Evolutionary conservation across 1,284 basidiomycete species (phyloP).

Genomic region (Mycosarcoma mackinlayi): DNA sequence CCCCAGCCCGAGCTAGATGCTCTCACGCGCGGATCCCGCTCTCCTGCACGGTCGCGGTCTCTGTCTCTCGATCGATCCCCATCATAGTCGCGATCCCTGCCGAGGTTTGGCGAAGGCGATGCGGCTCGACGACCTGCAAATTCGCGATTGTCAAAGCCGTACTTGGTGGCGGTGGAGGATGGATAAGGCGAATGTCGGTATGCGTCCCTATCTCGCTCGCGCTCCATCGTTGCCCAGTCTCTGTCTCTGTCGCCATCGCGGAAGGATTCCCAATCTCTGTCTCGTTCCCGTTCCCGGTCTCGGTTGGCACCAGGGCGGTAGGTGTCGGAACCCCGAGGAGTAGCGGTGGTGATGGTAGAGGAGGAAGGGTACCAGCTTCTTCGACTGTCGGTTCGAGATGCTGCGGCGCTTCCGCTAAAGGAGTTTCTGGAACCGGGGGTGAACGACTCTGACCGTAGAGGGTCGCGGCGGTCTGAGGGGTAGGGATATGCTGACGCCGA

Average conservation of each 20-base stretch:
- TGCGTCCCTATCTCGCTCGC: slow-evolving; percentile 39
- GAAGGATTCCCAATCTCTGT: slow-evolving; percentile 40
- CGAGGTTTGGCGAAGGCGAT: slow-evolving; percentile 18
- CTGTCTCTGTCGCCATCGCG: slow-evolving; percentile 46
- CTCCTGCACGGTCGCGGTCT: slow-evolving; percentile 29
- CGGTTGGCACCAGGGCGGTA: slow-evolving; percentile 41
- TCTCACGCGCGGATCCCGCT: slow-evolving; percentile 27
- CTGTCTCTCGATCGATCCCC: slow-evolving; percentile 40
- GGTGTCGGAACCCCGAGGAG: slow-evolving; percentile 35
- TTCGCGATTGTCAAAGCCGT: slow-evolving; percentile 34
- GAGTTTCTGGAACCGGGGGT: slow-evolving; percentile 18
- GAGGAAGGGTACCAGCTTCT: slow-evolving; percentile 34
- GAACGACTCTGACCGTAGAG: slow-evolving; percentile 23
- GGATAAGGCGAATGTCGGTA: slow-evolving; percentile 19
- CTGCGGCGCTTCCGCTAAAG: slow-evolving; percentile 15
- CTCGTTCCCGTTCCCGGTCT: slow-evolving; percentile 40
- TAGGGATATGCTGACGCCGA: slow-evolving; percentile 35
- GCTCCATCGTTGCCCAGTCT: slow-evolving; percentile 29
- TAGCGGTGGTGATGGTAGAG: slow-evolving; percentile 14
- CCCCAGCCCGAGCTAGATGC: slow-evolving; percentile 25
- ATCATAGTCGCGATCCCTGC: slow-evolving; percentile 33
- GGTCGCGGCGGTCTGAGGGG: slow-evolving; percentile 25
- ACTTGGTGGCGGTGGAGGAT: slow-evolving; percentile 22
- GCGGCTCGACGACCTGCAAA: slow-evolving; percentile 24
- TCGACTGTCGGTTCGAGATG: slow-evolving; percentile 24